A percentile compares a stretch with the other conserved stretches of the same genome.
Evolutionary conservation across 208 protist species (phyloP).

Genomic region (Leishmania major): DNA sequence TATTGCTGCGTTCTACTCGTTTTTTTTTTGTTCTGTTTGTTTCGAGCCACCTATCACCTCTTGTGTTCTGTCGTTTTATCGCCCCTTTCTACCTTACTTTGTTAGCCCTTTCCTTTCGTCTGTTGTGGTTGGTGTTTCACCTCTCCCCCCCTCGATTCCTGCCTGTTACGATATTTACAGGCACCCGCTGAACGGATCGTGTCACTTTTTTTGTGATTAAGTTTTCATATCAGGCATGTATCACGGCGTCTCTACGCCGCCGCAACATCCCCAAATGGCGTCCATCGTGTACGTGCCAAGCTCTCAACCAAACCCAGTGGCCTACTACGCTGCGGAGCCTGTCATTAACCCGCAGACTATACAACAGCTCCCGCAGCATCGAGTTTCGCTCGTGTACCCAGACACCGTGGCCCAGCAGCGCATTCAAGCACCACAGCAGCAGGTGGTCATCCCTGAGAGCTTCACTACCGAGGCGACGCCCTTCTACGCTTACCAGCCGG

Average conservation of each 20-base stretch:
- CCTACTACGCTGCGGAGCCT: constrained; percentile 16
- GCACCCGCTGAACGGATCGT: background rate
- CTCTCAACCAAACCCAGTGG: background rate
- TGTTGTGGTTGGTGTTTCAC: background rate
- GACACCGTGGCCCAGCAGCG: background rate
- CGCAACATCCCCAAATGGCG: constrained; percentile 15
- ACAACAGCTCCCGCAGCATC: constrained; percentile 7
- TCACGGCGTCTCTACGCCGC: background rate
- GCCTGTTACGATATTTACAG: background rate
- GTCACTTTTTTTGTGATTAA: background rate
- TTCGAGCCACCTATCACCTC: background rate
- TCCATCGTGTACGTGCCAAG: constrained; percentile 26
- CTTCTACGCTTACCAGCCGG: constrained; percentile 18
- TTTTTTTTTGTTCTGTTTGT: background rate
- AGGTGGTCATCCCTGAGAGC: background rate
- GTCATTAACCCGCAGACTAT: background rate
- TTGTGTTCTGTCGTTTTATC: background rate
- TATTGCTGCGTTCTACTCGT: background rate
- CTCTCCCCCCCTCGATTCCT: background rate
- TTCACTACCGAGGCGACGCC: background rate
- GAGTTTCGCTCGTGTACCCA: constrained; percentile 18
- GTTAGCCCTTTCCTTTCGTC: background rate
- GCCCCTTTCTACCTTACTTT: background rate
- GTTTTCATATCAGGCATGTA: constrained; percentile 1
- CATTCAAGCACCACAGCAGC: constrained; percentile 4